Conservation (phyloP, 345 rosid genomes). For the Alliaria petiolata region DNA sequence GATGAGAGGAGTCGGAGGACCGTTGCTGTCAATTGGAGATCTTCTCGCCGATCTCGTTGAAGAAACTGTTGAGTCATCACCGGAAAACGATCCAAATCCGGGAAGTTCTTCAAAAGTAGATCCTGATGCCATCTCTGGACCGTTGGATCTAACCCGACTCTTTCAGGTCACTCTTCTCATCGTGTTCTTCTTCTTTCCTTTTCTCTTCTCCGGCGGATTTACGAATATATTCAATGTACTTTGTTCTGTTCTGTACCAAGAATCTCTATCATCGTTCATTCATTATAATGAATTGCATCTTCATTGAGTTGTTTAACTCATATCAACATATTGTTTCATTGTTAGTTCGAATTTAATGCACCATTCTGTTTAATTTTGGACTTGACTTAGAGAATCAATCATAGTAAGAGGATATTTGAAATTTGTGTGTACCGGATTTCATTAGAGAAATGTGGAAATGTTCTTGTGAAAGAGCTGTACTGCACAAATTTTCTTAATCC, state of each 20-base stretch:
- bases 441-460: background rate
- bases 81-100: slow-evolving; percentile 2
- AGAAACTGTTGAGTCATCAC: slow-evolving; percentile 22
- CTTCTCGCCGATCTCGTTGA: slow-evolving; percentile 69
- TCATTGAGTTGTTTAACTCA: background rate
- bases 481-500: background rate
- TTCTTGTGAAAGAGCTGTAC: background rate
- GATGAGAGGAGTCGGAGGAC: slow-evolving; percentile 87
- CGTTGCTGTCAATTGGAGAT: slow-evolving; percentile 74
- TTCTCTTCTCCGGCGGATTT: too few species aligned
- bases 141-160: slow-evolving; percentile 54
- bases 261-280: background rate
- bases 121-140: slow-evolving; percentile 8
- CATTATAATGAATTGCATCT: background rate
- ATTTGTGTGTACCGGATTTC: background rate
- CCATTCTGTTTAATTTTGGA: background rate
- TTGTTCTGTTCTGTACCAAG: background rate
- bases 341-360: background rate
- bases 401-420: background rate
- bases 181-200: too few species aligned
- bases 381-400: background rate
- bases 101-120: slow-evolving; percentile 15
- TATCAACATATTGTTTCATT: background rate
- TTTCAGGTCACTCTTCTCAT: slow-evolving; percentile 49
- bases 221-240: background rate